Evolutionary conservation across 2,329 filamentous ascomycete species (phyloP).

Genomic region (Botrytis galanthina): DNA sequence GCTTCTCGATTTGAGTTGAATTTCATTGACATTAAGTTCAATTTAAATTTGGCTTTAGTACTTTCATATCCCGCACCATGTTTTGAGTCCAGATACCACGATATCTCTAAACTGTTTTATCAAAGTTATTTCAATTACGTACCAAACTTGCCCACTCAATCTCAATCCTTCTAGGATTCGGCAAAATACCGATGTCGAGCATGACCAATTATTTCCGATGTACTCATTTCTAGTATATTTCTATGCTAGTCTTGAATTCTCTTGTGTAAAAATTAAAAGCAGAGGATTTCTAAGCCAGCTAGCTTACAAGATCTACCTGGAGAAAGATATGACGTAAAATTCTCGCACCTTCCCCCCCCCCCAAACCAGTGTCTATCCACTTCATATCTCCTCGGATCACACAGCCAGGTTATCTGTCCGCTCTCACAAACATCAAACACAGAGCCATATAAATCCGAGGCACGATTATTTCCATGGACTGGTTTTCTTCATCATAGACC

Average conservation of each 20-base stretch:
- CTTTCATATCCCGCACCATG: background rate
- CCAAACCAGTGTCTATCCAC: background rate
- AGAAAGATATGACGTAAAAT: background rate
- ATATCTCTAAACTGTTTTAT: too few relatives aligned
- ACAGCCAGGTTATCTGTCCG: background rate
- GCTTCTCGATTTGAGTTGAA: too few relatives aligned
- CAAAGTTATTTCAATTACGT: background rate
- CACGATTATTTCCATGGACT: background rate
- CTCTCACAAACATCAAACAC: background rate
- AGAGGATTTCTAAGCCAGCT: background rate
- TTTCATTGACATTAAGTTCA: background rate
- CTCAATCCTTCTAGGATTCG: fast-evolving
- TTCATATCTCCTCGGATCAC: background rate
- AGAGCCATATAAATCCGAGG: background rate
- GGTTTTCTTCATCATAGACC: background rate
- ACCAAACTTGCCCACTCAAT: fast-evolving
- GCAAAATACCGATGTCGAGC: background rate
- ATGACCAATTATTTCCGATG: background rate
- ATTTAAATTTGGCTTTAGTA: background rate
- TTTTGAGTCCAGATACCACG: too few relatives aligned
- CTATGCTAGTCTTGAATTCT: background rate
- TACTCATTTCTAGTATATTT: background rate
- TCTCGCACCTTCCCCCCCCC: background rate
- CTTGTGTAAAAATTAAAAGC: background rate
- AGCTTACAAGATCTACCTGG: background rate